A percentile compares a stretch with the other conserved stretches of the same genome.
Conservation (phyloP, 2,329 filamentous ascomycete species). For the Ceratocystis lukuohia region DNA sequence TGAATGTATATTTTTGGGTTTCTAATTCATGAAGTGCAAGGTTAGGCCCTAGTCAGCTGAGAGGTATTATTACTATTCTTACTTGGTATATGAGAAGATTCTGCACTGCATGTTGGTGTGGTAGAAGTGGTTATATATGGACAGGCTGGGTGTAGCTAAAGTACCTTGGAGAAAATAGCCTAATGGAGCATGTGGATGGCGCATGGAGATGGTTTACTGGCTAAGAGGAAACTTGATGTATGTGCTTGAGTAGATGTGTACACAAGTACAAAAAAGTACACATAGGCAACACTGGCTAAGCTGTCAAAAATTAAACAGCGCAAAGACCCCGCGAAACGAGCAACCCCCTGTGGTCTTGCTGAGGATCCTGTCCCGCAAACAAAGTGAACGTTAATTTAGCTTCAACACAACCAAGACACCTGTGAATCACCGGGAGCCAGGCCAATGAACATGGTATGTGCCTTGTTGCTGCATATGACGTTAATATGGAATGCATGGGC, state of each 20-base stretch:
- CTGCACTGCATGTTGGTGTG: no score
- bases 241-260: background rate
- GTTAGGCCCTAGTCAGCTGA: no score
- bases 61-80: no score
- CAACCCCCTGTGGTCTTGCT: background rate
- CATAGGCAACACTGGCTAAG: background rate
- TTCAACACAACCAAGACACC: constrained; percentile 3
- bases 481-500: background rate
- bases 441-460: constrained; percentile 3
- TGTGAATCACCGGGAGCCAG: constrained; percentile 4
- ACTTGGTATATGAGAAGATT: no score
- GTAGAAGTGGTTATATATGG: no score
- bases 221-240: background rate
- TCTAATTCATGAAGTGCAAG: no score
- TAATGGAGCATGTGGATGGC: background rate
- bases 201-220: background rate
- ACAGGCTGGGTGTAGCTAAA: no score
- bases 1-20: background rate
- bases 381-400: background rate
- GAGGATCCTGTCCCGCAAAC: background rate
- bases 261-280: background rate
- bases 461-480: background rate
- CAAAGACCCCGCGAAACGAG: background rate
- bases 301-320: background rate
- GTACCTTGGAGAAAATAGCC: no score